These are phyloP conservation scores for Rhizopogon vulgaris DNA, from an alignment of 768 basidiomycete genomes.

Conservation along the genomic window DNA sequence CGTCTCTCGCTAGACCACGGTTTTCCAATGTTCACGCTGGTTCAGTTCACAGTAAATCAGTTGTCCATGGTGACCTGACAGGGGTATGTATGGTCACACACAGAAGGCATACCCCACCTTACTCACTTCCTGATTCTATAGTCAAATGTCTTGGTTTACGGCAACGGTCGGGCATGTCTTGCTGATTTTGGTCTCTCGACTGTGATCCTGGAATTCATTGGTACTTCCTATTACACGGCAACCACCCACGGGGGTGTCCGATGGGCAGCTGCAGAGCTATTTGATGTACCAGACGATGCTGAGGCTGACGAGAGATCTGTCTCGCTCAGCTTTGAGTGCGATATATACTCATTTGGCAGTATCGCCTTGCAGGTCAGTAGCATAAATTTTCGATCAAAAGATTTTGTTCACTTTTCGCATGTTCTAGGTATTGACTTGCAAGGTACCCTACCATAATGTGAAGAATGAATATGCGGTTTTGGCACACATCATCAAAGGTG, in stretches of 20 bases:
- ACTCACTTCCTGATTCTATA: not conserved
- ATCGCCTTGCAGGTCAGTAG: not conserved
- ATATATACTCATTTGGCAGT: constrained; percentile 41
- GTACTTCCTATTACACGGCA: constrained; percentile 7
- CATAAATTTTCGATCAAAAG: too few species aligned
- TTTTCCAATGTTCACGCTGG: not conserved
- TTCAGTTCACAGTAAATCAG: not conserved
- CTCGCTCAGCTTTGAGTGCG: constrained; percentile 21
- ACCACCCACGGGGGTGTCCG: constrained; percentile 30
- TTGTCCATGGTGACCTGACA: constrained; percentile 5
- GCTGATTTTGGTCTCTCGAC: constrained; percentile 40
- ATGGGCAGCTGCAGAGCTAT: constrained; percentile 38
- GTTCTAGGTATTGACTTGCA: not conserved
- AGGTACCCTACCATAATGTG: constrained; percentile 1
- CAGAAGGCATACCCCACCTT: not conserved
- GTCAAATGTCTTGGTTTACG: constrained; percentile 26
- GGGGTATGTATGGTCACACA: not conserved
- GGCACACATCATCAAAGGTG: not conserved
- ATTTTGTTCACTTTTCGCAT: constrained; percentile 9
- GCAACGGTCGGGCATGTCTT: constrained; percentile 30
- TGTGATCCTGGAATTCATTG: constrained; percentile 28
- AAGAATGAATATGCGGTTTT: constrained; percentile 1
- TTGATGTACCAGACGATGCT: not conserved
- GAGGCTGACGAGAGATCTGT: too few species aligned
- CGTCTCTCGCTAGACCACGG: not conserved